phyloP scores from a whole-genome alignment of 2,329 filamentous ascomycete genomes.

The Aspergillus terreus region DNA sequence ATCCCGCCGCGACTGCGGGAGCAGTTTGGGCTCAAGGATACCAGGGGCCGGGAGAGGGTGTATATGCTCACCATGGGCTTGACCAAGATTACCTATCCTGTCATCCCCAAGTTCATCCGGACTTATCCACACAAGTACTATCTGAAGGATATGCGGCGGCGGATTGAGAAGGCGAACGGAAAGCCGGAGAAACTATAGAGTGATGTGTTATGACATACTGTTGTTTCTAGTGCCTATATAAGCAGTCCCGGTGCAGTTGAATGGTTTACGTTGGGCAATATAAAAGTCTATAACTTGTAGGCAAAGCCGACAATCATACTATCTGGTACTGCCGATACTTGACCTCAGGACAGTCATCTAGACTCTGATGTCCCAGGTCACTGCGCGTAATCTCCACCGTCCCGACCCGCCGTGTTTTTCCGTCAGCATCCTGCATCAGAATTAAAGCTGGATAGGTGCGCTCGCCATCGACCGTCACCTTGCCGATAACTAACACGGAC shows the following conservation, averaged over 20 bases:
- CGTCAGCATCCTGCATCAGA: neutral
- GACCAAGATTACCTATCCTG: slow-evolving; percentile 20
- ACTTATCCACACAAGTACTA: slow-evolving; percentile 25
- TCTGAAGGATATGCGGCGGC: slow-evolving; percentile 30
- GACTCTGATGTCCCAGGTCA: neutral
- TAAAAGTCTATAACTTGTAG: no score
- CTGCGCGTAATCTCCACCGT: neutral
- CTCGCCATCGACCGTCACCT: neutral
- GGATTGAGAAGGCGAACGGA: slow-evolving; percentile 1
- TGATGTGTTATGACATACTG: no score
- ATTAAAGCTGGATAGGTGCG: neutral
- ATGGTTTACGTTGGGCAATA: no score
- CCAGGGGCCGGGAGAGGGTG: slow-evolving; percentile 12
- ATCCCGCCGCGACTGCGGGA: slow-evolving; percentile 24
- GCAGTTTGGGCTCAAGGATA: slow-evolving; percentile 24
- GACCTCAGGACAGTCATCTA: neutral
- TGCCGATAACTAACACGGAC: neutral
- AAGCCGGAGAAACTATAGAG: neutral
- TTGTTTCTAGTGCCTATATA: no score
- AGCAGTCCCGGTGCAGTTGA: no score
- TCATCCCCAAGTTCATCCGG: slow-evolving; percentile 21
- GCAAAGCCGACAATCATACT: neutral
- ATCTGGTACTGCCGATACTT: neutral
- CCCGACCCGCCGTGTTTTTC: neutral
- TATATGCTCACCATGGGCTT: slow-evolving; percentile 21